Base-by-base conservation (phyloP, 1,139 yeast species). In the Geotrichum phurueaensis region DNA sequence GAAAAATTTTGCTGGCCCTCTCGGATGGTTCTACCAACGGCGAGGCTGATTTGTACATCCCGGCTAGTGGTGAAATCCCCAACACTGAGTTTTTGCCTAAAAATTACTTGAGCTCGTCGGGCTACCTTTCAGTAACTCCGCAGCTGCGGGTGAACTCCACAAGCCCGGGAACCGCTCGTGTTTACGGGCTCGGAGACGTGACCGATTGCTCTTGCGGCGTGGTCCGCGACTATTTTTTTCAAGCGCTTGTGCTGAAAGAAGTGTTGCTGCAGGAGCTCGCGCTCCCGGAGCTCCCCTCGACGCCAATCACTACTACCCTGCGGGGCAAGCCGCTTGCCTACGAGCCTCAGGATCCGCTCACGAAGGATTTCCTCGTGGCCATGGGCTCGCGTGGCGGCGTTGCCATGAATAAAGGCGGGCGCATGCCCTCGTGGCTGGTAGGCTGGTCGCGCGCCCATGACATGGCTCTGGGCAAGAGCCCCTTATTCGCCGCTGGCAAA, bases 301-400 rank as follows among this genome's bases (percentile, higher is more conserved):
- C 15, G 29, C 47, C 47, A 15, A 39, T 39, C 9, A 15, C n/a
- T 9, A 39, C 47, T 5, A 7, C 18, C 1, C n/a, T 3, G n/a
- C 1, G 7, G 2, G 22, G 47, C 47, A 39, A 15, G 4, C 20
- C 47, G 47, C 10, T 39, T n/a, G 47, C 47, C 1, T 39, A 39
- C 18, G 47, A n/a, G 20, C 47, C 47, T 9, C 47, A 39, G 9
- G 47, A 39, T 22, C 47, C 47, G 3, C 20, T 39, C 3, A 13
- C 47, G 2, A 54, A 54, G 27, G 36, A 49, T 7, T 54, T 58
- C 29, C 22, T 58, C 1, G 45, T 54, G 18, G 51, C 55, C 2
- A 20, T 58, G 20, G 60, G 60, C 22, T 52, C 58, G 22, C 33
- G 45, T 18, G 55, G 56, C 23, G 60, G 60, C n/a, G n/a, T n/a